Conservation (phyloP, 2,329 filamentous ascomycete genomes). For the Colletotrichum limetticola region DNA sequence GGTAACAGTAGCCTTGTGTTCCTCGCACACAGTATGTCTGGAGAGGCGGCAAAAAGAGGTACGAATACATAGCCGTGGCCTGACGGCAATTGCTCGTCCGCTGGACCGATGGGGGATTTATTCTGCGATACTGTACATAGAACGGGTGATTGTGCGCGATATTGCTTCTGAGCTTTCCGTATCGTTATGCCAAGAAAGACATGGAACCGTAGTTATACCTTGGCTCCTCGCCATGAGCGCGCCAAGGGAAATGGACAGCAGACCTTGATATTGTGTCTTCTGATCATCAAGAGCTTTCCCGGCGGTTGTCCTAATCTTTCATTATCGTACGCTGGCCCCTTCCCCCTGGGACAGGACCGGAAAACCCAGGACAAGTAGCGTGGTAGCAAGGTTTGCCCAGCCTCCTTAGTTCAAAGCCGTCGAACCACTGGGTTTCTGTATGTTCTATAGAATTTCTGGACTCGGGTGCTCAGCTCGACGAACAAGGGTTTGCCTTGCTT, state of each 20-base stretch:
- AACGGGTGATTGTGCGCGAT: conserved; percentile 15
- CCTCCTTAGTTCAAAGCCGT: conserved; percentile 10
- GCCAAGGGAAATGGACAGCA: conserved; percentile 11
- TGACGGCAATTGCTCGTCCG: neutral
- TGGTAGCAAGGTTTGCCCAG: conserved; percentile 20
- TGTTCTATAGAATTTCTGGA: conserved; percentile 27
- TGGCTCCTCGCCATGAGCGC: neutral
- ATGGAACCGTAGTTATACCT: conserved; percentile 24
- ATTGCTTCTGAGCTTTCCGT: conserved; percentile 1
- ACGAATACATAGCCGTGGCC: neutral
- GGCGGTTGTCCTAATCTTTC: neutral
- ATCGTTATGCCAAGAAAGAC: conserved; percentile 21
- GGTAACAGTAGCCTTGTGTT: neutral
- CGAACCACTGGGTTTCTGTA: conserved; percentile 12
- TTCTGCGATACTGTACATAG: neutral
- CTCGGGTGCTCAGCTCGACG: neutral
- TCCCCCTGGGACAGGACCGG: conserved; percentile 12
- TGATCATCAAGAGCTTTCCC: conserved; percentile 8
- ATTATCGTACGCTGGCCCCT: neutral
- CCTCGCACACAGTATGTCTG: neutral
- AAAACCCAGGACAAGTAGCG: conserved; percentile 11
- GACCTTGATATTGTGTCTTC: conserved; percentile 13
- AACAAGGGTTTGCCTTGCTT: conserved; percentile 19
- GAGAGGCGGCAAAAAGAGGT: neutral
- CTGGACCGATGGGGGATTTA: neutral